Evolutionary conservation across 2,329 filamentous ascomycete genomes (phyloP).

Genomic region (Pseudocercospora crystallina): DNA sequence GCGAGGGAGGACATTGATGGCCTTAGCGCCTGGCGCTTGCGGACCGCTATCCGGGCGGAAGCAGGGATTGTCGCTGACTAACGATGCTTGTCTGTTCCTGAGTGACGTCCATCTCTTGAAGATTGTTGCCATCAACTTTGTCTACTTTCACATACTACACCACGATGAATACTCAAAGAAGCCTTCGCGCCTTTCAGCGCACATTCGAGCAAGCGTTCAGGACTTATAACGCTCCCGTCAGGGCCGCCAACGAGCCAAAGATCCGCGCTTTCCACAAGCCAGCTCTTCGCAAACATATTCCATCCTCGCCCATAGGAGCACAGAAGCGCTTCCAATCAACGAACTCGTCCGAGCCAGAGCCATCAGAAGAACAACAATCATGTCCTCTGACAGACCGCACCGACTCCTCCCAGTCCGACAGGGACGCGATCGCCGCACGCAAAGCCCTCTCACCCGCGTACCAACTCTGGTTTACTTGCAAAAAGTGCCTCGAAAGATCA

Average conservation of each 20-base stretch:
- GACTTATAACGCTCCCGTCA: constrained; percentile 27
- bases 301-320: constrained; percentile 6
- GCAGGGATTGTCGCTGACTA: not conserved
- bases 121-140: not conserved
- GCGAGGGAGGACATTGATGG: too few relatives aligned
- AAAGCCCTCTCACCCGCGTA: constrained; percentile 66
- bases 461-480: constrained; percentile 88
- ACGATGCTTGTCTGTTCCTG: not conserved
- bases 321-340: constrained; percentile 6
- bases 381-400: constrained; percentile 32
- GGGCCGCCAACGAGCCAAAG: constrained; percentile 10
- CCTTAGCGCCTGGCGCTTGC: too few relatives aligned
- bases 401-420: constrained; percentile 19
- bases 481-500: constrained; percentile 72
- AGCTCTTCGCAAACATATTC: constrained; percentile 8
- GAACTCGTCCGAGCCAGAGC: constrained; percentile 10
- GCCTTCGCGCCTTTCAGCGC: constrained; percentile 36
- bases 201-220: constrained; percentile 35
- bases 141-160: not conserved
- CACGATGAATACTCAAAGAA: constrained; percentile 19
- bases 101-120: not conserved
- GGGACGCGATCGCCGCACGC: constrained; percentile 39
- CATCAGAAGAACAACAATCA: not conserved
- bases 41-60: too few relatives aligned
- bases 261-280: constrained; percentile 17